These are phyloP conservation scores for Pichia terricola DNA, from an alignment of 1,139 yeast species.

Conservation along the genomic window DNA sequence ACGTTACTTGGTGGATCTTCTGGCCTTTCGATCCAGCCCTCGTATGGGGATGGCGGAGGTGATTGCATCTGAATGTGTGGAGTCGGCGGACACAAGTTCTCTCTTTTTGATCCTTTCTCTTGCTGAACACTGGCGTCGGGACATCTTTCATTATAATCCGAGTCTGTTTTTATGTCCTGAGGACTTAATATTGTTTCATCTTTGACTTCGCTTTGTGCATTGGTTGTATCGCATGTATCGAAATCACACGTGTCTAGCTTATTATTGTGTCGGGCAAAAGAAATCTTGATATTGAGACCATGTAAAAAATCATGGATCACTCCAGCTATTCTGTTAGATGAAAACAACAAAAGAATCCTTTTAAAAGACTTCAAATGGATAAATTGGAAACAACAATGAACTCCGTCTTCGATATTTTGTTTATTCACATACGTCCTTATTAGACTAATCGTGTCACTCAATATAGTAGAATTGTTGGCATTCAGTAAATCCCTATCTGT, in stretches of 20 bases:
- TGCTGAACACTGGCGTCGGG: conserved; percentile 2
- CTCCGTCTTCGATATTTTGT: conserved; percentile 7
- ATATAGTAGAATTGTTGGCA: conserved; percentile 14
- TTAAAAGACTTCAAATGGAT: conserved; percentile 21
- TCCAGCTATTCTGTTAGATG: conserved; percentile 13
- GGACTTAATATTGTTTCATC: neutral
- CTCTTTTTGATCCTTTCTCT: conserved; percentile 5
- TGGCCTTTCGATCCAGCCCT: conserved; percentile 22
- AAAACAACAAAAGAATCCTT: conserved; percentile 24
- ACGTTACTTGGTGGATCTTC: conserved; percentile 24
- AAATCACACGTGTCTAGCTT: conserved; percentile 1
- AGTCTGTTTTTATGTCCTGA: neutral
- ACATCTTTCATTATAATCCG: conserved; percentile 3
- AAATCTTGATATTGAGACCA: conserved; percentile 14
- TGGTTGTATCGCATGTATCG: neutral
- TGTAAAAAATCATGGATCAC: conserved; percentile 14
- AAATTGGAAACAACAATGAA: conserved; percentile 16
- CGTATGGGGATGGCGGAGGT: conserved; percentile 26
- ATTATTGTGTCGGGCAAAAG: conserved; percentile 18
- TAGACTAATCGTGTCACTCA: conserved; percentile 16
- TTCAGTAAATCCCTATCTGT: conserved; percentile 18
- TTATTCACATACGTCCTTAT: conserved; percentile 13
- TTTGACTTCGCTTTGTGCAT: neutral
- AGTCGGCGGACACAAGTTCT: conserved; percentile 11
- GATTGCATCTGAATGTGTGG: conserved; percentile 23